A percentile compares a stretch with the other conserved stretches of the same genome.
These are phyloP conservation scores for Chenopodium formosanum DNA, from an alignment of 148 eudicot genomes.

Conservation along the genomic window DNA sequence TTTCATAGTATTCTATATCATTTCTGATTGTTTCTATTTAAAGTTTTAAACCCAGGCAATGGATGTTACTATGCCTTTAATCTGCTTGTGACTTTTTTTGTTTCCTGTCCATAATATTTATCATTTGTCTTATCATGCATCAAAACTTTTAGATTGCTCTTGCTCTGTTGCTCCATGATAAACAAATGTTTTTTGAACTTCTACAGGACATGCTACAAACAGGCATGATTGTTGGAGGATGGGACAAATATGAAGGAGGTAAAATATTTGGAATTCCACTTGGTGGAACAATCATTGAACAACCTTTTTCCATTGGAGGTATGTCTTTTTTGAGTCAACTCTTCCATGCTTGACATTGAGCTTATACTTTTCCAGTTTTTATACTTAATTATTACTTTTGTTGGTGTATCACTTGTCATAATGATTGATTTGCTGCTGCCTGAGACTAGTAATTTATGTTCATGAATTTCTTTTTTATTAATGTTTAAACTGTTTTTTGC, in stretches of 20 bases:
- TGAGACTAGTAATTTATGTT: neutral
- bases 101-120: neutral
- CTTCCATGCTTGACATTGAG: neutral
- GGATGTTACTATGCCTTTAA: neutral
- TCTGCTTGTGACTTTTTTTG: neutral
- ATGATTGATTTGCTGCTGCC: neutral
- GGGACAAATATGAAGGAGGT: slow-evolving; percentile 97
- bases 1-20: neutral
- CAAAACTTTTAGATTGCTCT: neutral
- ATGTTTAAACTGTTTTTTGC: neutral
- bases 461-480: neutral
- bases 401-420: neutral
- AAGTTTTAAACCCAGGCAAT: neutral
- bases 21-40: neutral
- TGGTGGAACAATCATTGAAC: slow-evolving; percentile 90
- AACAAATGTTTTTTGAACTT: neutral
- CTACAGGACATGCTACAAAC: slow-evolving; percentile 82
- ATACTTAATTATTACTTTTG: too few species aligned
- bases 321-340: slow-evolving; percentile 6
- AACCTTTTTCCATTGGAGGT: slow-evolving; percentile 98
- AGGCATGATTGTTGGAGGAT: slow-evolving; percentile 93
- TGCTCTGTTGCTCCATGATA: neutral
- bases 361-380: neutral
- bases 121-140: neutral
- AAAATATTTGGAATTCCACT: slow-evolving; percentile 91